Base-by-base conservation (phyloP, 805 yeast genomes). In the Hanseniaspora meyeri region DNA sequence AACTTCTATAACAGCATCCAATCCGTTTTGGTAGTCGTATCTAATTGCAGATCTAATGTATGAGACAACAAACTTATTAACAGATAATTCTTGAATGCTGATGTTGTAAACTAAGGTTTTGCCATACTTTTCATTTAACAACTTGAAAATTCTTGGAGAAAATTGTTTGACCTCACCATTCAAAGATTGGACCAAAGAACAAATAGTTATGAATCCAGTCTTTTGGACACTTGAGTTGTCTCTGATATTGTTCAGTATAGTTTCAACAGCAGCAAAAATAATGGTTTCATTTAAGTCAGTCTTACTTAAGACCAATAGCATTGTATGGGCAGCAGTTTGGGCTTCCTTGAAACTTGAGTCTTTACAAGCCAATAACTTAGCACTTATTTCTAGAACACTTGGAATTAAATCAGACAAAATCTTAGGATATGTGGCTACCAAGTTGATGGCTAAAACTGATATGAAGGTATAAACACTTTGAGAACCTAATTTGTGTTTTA, bases 301-400 rank as follows among this genome's bases (percentile, higher is more conserved):
- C 60, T 68, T 73, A 7, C 79, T 73, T 43, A 93, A 74, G 2
- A 91, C 96, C 0, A 91, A 79, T 27, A 91, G 66, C 14, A 89
- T 74, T 49, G 95, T 85, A 67, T 87, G 91, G 1, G 91, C 88
- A 19, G 96, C 83, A 58, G 87, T 76, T 66, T 86, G 93, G 51
- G 83, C 76, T 63, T 87, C 95, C 40, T 72, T 68, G 9, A 73
- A 69, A 34, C 42, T 37, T 10, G 45, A 36, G 56, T 69, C 70
- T 12, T 69, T 58, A 7, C 80, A 72, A 1, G 71, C 69, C 59
- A 84, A 68, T 42, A 85, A 69, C 57, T 74, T 72, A 19, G 85
- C 86, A 16, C 81, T 71, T 1, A 76, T 70, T 64, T 82, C 84
- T 61, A 86, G 71, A 17, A 82, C 68, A 43, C 49, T 50, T 3